Evolutionary conservation across 129 eudicot species (phyloP).

Genomic region (Helichrysum umbraculigerum): DNA sequence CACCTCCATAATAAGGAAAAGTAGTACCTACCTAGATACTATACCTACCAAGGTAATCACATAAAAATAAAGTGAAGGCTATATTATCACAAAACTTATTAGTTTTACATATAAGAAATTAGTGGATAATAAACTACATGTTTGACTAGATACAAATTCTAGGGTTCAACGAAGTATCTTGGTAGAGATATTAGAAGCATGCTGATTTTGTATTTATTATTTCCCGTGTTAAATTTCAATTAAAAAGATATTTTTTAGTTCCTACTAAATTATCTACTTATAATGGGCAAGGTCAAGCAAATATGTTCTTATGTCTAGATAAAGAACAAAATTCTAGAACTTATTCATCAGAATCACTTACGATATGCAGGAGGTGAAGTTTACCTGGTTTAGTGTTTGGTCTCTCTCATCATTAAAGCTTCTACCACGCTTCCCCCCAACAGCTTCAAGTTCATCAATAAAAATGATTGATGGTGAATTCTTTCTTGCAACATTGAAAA

Average conservation of each 20-base stretch:
- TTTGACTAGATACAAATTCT: background rate
- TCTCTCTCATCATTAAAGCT: constrained; percentile 99
- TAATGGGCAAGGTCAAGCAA: too few relatives aligned
- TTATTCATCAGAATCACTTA: background rate
- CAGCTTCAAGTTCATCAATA: constrained; percentile 98
- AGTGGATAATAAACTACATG: too few relatives aligned
- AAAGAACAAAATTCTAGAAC: background rate
- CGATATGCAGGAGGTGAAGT: constrained; percentile 7
- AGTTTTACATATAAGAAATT: background rate
- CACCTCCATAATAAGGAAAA: background rate
- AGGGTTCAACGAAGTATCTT: background rate
- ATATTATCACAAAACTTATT: too few relatives aligned
- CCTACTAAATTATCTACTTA: background rate
- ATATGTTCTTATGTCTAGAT: background rate
- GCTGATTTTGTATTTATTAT: background rate
- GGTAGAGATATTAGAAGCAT: background rate
- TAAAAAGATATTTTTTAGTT: background rate
- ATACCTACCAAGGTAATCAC: background rate
- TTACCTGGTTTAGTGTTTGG: constrained; percentile 94
- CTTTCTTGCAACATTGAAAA: constrained; percentile 85
- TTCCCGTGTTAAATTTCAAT: background rate
- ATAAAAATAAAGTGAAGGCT: too few relatives aligned
- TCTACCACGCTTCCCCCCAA: constrained; percentile 98
- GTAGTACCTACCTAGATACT: background rate
- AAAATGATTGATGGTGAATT: constrained; percentile 88